Conservation (phyloP, 1,139 yeast genomes). For the Williopsis jadinii region DNA sequence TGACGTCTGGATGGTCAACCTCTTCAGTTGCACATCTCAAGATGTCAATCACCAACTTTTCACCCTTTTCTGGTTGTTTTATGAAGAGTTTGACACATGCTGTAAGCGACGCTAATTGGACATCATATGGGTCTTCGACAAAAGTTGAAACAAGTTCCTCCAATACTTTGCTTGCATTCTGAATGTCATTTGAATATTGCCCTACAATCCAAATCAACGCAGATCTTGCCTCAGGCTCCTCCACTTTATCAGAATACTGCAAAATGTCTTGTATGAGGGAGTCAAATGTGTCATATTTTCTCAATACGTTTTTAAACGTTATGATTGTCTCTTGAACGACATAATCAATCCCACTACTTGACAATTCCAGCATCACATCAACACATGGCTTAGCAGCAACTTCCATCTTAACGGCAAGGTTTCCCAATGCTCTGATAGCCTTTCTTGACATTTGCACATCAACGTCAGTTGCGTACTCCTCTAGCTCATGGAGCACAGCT, state of each 20-base stretch:
- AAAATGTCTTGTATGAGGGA: slow-evolving; percentile 26
- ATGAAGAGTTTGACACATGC: slow-evolving; percentile 69
- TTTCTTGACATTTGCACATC: slow-evolving; percentile 82
- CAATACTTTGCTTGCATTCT: slow-evolving; percentile 40
- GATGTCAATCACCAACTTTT: slow-evolving; percentile 48
- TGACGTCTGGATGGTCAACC: slow-evolving; percentile 68
- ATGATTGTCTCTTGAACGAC: slow-evolving; percentile 76
- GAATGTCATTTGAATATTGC: slow-evolving; percentile 50
- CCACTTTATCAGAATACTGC: slow-evolving; percentile 38
- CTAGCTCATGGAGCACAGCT: slow-evolving; percentile 65
- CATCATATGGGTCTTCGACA: slow-evolving; percentile 60
- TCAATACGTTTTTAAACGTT: slow-evolving; percentile 67
- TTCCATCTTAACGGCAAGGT: slow-evolving; percentile 71
- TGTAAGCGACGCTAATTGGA: slow-evolving; percentile 67
- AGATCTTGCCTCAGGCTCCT: slow-evolving; percentile 74
- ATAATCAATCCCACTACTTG: slow-evolving; percentile 63
- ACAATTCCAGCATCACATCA: slow-evolving; percentile 49
- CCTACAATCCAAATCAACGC: slow-evolving; percentile 85
- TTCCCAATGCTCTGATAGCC: slow-evolving; percentile 86
- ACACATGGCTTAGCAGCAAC: slow-evolving; percentile 59
- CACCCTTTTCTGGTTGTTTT: slow-evolving; percentile 48
- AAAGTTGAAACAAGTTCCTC: slow-evolving; percentile 41
- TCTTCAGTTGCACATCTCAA: slow-evolving; percentile 73
- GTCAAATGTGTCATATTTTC: slow-evolving; percentile 60
- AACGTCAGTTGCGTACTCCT: slow-evolving; percentile 81